phyloP scores from a whole-genome alignment of 495 filamentous ascomycete species.

The Penicillium atrosanguineum region DNA sequence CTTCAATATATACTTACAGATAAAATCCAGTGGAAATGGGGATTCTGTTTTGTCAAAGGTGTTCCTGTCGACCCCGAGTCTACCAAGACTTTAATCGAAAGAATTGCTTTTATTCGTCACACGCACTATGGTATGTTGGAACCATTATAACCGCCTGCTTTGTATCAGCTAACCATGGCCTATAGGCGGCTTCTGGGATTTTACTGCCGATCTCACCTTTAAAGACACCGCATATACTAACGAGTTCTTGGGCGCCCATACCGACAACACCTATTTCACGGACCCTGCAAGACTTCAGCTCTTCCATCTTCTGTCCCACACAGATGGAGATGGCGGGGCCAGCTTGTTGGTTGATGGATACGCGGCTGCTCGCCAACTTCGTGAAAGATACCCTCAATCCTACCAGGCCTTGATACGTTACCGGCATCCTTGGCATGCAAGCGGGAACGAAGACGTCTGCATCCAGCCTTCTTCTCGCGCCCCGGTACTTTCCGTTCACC shows the following conservation, averaged over 20 bases:
- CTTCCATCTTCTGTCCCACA: conserved; percentile 84
- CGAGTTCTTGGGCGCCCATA: conserved; percentile 72
- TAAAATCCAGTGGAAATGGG: conserved; percentile 49
- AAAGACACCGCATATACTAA: conserved; percentile 95
- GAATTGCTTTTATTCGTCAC: conserved; percentile 75
- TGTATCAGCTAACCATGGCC: conserved; percentile 5
- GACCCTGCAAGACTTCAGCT: conserved; percentile 87
- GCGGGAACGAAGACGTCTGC: conserved; percentile 76
- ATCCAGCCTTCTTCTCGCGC: conserved; percentile 61
- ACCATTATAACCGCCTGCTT: not conserved
- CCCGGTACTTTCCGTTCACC: conserved; percentile 64
- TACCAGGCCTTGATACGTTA: conserved; percentile 51
- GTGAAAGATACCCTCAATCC: conserved; percentile 41
- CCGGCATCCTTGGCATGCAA: conserved; percentile 70
- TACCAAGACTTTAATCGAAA: conserved; percentile 69
- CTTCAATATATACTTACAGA: not conserved
- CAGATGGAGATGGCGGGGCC: conserved; percentile 60
- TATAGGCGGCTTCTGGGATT: conserved; percentile 85
- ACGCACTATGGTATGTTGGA: conserved; percentile 76
- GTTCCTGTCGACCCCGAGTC: conserved; percentile 65
- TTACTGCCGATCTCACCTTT: conserved; percentile 79
- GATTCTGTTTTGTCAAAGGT: conserved; percentile 68
- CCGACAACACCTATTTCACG: conserved; percentile 91
- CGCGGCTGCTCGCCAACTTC: conserved; percentile 58
- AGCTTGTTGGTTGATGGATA: conserved; percentile 85